Evolutionary conservation across 768 basidiomycete genomes (phyloP).

Genomic region (Mrakia hoshinonis): DNA sequence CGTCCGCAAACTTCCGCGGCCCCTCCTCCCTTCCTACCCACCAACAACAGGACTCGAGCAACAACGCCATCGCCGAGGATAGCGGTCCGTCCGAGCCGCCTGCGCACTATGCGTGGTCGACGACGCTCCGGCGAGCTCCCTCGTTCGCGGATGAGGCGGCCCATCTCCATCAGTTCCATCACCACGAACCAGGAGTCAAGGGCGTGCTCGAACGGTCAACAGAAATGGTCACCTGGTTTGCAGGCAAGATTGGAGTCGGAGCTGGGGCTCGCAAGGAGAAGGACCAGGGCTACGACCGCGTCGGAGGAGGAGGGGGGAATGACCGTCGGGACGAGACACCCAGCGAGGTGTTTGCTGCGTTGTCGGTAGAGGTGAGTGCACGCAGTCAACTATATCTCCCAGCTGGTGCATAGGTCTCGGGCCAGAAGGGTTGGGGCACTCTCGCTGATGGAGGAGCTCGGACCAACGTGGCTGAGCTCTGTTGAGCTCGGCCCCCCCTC

Average conservation of each 20-base stretch:
- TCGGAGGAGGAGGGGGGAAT: background rate
- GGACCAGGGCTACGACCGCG: background rate
- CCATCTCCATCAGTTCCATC: background rate
- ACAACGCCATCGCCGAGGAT: background rate
- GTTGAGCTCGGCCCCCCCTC: no score
- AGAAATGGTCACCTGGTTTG: background rate
- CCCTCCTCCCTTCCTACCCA: background rate
- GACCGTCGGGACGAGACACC: conserved; percentile 35
- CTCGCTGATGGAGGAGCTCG: no score
- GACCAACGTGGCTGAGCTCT: no score
- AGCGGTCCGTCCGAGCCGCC: background rate
- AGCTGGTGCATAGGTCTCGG: background rate
- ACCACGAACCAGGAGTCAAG: background rate
- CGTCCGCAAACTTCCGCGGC: background rate
- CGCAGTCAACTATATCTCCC: background rate
- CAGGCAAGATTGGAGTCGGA: conserved; percentile 10
- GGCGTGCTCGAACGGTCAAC: background rate
- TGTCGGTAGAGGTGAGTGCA: conserved; percentile 37
- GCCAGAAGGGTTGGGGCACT: background rate
- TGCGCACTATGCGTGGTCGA: conserved; percentile 22
- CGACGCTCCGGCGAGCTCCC: conserved; percentile 9
- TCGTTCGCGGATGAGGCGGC: background rate
- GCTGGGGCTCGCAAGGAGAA: background rate
- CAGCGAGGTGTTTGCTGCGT: conserved; percentile 37
- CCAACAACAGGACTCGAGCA: background rate